phyloP scores from a whole-genome alignment of 1,284 basidiomycete species.

The Pseudozyma sp. region DNA sequence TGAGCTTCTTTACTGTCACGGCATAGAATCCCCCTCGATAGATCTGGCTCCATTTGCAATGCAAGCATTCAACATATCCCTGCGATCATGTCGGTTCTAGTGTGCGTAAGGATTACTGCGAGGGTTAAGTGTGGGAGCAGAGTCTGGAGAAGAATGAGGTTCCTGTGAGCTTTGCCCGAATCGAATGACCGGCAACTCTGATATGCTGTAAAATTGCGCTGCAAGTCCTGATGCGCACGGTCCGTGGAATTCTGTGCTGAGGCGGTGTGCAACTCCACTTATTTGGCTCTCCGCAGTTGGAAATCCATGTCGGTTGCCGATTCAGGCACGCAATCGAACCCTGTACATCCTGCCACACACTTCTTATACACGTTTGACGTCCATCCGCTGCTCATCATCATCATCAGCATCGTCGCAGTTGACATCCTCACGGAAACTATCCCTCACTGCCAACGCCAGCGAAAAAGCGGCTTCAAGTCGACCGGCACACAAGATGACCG shows the following conservation, averaged over 20 bases:
- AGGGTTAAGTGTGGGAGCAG: not conserved
- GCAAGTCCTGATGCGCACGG: conserved; percentile 14
- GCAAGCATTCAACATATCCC: not conserved
- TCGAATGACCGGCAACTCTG: not conserved
- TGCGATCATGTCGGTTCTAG: not conserved
- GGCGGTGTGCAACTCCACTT: conserved; percentile 28
- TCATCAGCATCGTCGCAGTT: not conserved
- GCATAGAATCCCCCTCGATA: conserved; percentile 5
- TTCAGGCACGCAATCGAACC: conserved; percentile 7
- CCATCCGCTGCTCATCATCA: not conserved
- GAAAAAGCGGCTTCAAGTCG: not conserved
- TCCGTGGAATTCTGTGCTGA: not conserved
- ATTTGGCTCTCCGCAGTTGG: conserved; percentile 17
- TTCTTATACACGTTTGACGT: not conserved
- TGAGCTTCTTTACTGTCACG: conserved; percentile 54
- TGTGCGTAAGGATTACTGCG: not conserved
- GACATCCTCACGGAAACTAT: not conserved
- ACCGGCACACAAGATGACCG: conserved; percentile 30
- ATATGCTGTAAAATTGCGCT: not conserved
- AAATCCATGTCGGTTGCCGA: not conserved
- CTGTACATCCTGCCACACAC: not conserved
- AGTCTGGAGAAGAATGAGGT: too few species aligned
- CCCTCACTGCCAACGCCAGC: not conserved
- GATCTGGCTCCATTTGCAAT: not conserved
- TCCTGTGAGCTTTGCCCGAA: not conserved